Evolutionary conservation across 495 filamentous ascomycete species (phyloP).

Genomic region (Penicillium angulare): DNA sequence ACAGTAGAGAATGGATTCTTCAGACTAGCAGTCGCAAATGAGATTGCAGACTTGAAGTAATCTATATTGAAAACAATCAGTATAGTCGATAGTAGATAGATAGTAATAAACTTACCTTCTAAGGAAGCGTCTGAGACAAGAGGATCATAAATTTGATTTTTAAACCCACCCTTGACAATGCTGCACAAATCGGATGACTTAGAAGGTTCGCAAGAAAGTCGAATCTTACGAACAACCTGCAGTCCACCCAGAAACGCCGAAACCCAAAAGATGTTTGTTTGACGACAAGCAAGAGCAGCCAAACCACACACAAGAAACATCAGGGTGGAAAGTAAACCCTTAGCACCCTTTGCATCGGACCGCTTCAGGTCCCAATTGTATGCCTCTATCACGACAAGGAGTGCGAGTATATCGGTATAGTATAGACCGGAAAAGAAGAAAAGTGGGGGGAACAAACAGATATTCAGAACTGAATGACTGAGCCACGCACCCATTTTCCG

Average conservation of each 20-base stretch:
- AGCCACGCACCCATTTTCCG: conserved; percentile 39
- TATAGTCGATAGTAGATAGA: not conserved
- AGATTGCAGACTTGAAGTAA: conserved; percentile 57
- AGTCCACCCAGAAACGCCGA: conserved; percentile 80
- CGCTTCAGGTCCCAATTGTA: conserved; percentile 61
- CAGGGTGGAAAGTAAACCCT: conserved; percentile 20
- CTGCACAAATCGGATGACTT: conserved; percentile 20
- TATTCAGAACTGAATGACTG: conserved; percentile 70
- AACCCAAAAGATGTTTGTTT: conserved; percentile 98
- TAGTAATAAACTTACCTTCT: conserved; percentile 44
- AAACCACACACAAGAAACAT: conserved; percentile 56
- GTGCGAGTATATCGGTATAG: conserved; percentile 80
- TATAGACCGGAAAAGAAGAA: conserved; percentile 96
- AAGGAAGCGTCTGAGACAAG: conserved; percentile 52
- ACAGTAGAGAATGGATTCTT: conserved; percentile 48
- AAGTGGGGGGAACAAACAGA: conserved; percentile 81
- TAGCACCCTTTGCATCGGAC: conserved; percentile 6
- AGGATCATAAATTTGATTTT: conserved; percentile 65
- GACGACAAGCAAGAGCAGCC: conserved; percentile 69
- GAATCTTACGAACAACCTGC: conserved; percentile 54
- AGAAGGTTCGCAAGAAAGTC: conserved; percentile 25
- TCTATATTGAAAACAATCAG: conserved; percentile 45
- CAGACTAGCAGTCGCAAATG: conserved; percentile 56
- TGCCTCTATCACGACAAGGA: conserved; percentile 60
- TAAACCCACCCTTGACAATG: conserved; percentile 33